These are phyloP conservation scores for Circinella minor DNA, from an alignment of 371 early-diverging fungal genomes.

Conservation along the genomic window DNA sequence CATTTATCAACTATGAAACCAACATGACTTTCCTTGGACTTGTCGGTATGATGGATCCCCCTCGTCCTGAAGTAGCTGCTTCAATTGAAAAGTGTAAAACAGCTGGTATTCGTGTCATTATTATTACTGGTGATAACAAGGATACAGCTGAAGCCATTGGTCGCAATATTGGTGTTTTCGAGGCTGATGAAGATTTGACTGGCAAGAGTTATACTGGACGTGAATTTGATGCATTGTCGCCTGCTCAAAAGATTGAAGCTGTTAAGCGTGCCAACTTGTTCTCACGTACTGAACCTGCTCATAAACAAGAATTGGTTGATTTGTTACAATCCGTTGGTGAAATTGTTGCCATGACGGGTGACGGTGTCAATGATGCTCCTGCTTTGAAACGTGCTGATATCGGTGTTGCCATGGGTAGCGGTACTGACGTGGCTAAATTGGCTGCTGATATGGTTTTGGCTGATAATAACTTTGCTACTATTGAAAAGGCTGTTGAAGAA, in stretches of 20 bases:
- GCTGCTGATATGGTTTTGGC: conserved; percentile 98
- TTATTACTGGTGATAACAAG: conserved; percentile 98
- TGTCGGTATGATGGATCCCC: conserved; percentile 97
- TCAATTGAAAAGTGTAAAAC: conserved; percentile 84
- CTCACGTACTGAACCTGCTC: conserved; percentile 93
- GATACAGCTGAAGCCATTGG: conserved; percentile 96
- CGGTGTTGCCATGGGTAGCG: conserved; percentile 98
- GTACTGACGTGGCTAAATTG: conserved; percentile 97
- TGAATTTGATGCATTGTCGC: conserved; percentile 86
- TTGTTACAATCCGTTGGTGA: conserved; percentile 86
- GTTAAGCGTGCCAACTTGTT: conserved; percentile 85
- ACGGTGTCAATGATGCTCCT: conserved; percentile 99
- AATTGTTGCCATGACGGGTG: conserved; percentile 99
- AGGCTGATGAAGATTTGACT: conserved; percentile 64
- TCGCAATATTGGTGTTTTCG: conserved; percentile 92
- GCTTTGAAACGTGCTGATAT: conserved; percentile 98
- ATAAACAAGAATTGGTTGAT: conserved; percentile 94
- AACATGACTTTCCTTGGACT: conserved; percentile 92
- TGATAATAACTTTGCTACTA: conserved; percentile 98
- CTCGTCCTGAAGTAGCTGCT: conserved; percentile 89
- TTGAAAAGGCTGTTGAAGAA: conserved; percentile 95
- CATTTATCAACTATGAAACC: conserved; percentile 74
- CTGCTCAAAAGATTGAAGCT: conserved; percentile 72
- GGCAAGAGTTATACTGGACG: conserved; percentile 91
- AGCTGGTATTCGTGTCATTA: conserved; percentile 96